These are phyloP conservation scores for Stephania cephalantha DNA, from an alignment of 164 flowering plant genomes.

Conservation along the genomic window DNA sequence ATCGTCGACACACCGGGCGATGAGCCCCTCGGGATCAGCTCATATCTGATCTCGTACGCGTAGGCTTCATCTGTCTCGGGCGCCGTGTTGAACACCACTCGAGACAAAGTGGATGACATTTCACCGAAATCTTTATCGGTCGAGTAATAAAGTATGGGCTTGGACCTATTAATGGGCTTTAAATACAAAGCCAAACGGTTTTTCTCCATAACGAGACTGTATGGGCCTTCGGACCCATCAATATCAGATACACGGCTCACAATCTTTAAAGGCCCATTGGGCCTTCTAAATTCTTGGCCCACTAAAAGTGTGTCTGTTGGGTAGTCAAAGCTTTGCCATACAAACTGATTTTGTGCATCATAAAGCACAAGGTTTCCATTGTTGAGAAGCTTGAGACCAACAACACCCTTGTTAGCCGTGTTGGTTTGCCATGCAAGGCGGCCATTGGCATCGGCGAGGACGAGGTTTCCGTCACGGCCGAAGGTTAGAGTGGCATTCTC, in stretches of 20 bases:
- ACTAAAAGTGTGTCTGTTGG: constrained; percentile 32
- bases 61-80: constrained; percentile 17
- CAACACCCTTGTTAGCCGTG: constrained; percentile 28
- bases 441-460: constrained; percentile 31
- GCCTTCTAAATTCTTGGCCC: constrained; percentile 19
- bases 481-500: constrained; percentile 30
- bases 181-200: constrained; percentile 24
- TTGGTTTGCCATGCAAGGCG: constrained; percentile 26
- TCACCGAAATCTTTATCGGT: constrained; percentile 9
- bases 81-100: constrained; percentile 13
- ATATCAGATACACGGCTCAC: constrained; percentile 20
- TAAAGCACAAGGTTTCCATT: constrained; percentile 31
- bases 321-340: constrained; percentile 37
- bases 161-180: constrained; percentile 19
- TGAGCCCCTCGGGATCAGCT: constrained; percentile 1
- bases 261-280: constrained; percentile 21
- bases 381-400: constrained; percentile 16
- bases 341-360: constrained; percentile 17
- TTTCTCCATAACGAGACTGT: constrained; percentile 25
- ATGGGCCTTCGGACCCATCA: constrained; percentile 22
- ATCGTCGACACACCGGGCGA: not conserved
- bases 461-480: constrained; percentile 27
- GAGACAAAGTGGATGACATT: constrained; percentile 7
- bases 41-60: constrained; percentile 19
- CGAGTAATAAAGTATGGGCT: constrained; percentile 21